Conservation (phyloP, 1,139 yeast species). For the Pichia sp. region DNA sequence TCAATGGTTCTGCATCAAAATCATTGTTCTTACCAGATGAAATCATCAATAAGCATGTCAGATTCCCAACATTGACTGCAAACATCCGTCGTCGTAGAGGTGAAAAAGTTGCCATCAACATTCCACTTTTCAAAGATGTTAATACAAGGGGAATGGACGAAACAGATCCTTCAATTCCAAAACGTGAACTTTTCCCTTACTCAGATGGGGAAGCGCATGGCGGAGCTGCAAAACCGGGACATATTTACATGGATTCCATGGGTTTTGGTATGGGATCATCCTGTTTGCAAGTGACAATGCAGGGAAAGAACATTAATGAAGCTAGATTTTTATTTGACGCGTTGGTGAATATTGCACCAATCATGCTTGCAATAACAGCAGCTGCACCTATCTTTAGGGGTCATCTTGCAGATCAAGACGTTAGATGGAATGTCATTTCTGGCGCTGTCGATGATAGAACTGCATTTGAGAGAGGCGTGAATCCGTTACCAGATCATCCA, state of each 20-base stretch:
- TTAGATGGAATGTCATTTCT: constrained; percentile 93
- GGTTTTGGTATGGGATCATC: constrained; percentile 99
- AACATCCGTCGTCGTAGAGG: constrained; percentile 89
- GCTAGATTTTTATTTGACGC: constrained; percentile 84
- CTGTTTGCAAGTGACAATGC: constrained; percentile 91
- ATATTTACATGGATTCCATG: constrained; percentile 96
- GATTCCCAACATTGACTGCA: constrained; percentile 94
- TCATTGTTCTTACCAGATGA: constrained; percentile 92
- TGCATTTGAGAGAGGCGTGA: constrained; percentile 63
- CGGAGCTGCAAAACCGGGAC: constrained; percentile 75
- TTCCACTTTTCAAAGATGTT: constrained; percentile 74
- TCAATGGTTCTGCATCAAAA: constrained; percentile 73
- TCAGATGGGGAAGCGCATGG: constrained; percentile 63
- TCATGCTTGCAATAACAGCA: constrained; percentile 74
- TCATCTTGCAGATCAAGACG: constrained; percentile 86
- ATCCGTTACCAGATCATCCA: constrained; percentile 42
- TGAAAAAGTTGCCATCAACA: constrained; percentile 81
- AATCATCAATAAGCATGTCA: constrained; percentile 85
- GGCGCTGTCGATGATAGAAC: constrained; percentile 95
- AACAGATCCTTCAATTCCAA: constrained; percentile 65
- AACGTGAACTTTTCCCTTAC: constrained; percentile 45
- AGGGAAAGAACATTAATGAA: constrained; percentile 65
- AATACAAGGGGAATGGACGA: constrained; percentile 24
- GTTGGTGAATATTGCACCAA: constrained; percentile 79
- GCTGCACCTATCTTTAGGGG: constrained; percentile 95